Evolutionary conservation across 2,329 filamentous ascomycete species (phyloP).

Genomic region (Ophiostoma sp.): DNA sequence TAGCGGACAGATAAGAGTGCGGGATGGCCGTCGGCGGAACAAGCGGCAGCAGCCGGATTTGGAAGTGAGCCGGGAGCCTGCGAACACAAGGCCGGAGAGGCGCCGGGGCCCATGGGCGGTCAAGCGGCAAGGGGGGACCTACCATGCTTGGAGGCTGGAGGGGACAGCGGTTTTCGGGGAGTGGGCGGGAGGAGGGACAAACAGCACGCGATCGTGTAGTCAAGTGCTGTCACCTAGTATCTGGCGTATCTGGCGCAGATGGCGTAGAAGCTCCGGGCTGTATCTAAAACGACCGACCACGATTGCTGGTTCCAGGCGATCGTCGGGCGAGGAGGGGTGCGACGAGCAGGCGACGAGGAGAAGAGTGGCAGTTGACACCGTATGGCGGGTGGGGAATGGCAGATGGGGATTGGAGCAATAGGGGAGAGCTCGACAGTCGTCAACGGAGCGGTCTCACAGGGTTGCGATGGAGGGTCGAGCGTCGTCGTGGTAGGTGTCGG

Average conservation of each 20-base stretch:
- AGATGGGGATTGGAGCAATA: conserved; percentile 5
- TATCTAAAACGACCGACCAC: no score
- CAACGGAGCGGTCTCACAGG: background rate
- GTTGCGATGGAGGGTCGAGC: background rate
- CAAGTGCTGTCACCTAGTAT: background rate
- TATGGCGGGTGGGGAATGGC: conserved; percentile 6
- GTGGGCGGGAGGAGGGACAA: background rate
- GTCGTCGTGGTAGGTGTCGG: background rate
- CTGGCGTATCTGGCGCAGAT: no score
- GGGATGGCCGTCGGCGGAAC: no score
- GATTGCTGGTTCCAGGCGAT: background rate
- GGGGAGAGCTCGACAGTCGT: conserved; percentile 5
- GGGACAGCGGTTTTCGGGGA: background rate
- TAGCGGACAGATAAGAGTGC: no score
- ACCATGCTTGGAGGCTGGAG: conserved; percentile 18
- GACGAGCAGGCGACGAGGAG: conserved; percentile 3
- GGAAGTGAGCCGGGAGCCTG: no score
- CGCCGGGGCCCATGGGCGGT: background rate
- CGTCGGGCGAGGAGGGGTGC: conserved; percentile 1
- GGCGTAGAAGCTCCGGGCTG: background rate
- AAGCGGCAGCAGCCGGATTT: no score
- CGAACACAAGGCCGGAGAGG: no score
- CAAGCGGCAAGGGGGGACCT: background rate
- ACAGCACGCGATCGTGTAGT: background rate
- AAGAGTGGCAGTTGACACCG: background rate